phyloP scores from a whole-genome alignment of 1,284 basidiomycete species.

The Cryptococcus deneoformans region DNA sequence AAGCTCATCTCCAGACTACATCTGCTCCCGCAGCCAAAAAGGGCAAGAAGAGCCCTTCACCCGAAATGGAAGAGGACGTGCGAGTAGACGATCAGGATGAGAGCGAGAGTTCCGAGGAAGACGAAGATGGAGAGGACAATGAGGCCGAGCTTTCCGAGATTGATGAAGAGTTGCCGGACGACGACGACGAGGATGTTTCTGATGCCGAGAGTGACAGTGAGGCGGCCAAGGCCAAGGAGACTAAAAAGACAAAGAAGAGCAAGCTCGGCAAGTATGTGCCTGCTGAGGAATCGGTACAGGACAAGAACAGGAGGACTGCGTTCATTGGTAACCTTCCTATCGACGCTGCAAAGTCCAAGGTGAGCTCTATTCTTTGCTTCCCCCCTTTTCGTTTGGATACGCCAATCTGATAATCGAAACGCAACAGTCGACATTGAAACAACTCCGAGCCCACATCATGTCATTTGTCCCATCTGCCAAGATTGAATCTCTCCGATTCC shows the following conservation, averaged over 20 bases:
- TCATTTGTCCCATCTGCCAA: conserved; percentile 65
- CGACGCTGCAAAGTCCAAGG: conserved; percentile 71
- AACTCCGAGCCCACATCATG: conserved; percentile 68
- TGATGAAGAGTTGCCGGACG: conserved; percentile 12
- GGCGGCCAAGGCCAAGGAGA: conserved; percentile 30
- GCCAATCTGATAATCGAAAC: conserved; percentile 28
- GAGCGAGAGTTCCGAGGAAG: conserved; percentile 2
- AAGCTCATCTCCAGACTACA: conserved; percentile 4
- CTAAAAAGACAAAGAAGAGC: conserved; percentile 24
- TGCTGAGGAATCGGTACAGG: conserved; percentile 63
- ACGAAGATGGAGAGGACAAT: conserved; percentile 6
- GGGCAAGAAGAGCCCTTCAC: conserved; percentile 13
- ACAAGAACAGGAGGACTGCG: conserved; percentile 75
- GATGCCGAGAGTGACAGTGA: conserved; percentile 34
- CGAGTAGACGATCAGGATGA: neutral
- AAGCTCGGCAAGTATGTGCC: conserved; percentile 54
- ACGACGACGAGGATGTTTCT: conserved; percentile 19
- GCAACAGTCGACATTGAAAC: conserved; percentile 51
- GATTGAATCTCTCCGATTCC: conserved; percentile 86
- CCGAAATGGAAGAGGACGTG: neutral
- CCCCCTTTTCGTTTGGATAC: neutral
- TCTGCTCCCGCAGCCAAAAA: conserved; percentile 10
- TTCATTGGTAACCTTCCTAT: conserved; percentile 91
- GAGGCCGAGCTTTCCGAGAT: conserved; percentile 16
- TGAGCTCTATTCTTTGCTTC: conserved; percentile 41